phyloP scores from a whole-genome alignment of 768 basidiomycete genomes.

The Dendrothele bispora region DNA sequence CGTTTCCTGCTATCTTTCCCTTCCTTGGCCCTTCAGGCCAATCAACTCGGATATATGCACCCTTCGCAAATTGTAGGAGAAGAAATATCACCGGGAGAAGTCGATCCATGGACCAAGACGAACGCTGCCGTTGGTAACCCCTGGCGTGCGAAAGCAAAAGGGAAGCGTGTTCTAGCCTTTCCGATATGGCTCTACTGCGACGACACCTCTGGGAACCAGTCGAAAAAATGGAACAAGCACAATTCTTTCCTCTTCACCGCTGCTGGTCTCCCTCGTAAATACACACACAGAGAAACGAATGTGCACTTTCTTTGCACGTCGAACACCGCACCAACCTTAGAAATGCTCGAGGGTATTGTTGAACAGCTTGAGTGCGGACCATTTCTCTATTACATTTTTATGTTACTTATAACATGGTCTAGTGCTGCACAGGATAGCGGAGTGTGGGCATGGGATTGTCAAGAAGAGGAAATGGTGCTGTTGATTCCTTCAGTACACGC shows the following conservation, averaged over 20 bases:
- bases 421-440: constrained; percentile 7
- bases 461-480: constrained; percentile 11
- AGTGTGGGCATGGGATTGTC: constrained; percentile 12
- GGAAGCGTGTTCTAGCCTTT: constrained; percentile 18
- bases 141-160: constrained; percentile 7
- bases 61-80: background rate
- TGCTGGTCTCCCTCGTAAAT: constrained; percentile 11
- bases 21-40: background rate
- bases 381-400: constrained; percentile 5
- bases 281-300: constrained; percentile 8
- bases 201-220: constrained; percentile 30
- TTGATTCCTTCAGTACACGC: constrained; percentile 12
- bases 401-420: background rate
- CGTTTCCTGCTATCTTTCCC: constrained; percentile 10
- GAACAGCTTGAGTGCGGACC: constrained; percentile 15
- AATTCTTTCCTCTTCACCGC: constrained; percentile 21
- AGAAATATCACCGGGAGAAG: background rate
- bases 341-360: constrained; percentile 28
- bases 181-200: constrained; percentile 28
- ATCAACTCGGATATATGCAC: background rate
- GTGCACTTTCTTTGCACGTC: constrained; percentile 21
- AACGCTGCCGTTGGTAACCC: constrained; percentile 4
- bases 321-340: constrained; percentile 26
- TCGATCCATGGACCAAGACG: constrained; percentile 3
- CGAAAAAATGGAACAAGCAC: constrained; percentile 25